Base-by-base conservation (phyloP, 2,329 filamentous ascomycete genomes). In the Cylindrodendrum hubeiense region DNA sequence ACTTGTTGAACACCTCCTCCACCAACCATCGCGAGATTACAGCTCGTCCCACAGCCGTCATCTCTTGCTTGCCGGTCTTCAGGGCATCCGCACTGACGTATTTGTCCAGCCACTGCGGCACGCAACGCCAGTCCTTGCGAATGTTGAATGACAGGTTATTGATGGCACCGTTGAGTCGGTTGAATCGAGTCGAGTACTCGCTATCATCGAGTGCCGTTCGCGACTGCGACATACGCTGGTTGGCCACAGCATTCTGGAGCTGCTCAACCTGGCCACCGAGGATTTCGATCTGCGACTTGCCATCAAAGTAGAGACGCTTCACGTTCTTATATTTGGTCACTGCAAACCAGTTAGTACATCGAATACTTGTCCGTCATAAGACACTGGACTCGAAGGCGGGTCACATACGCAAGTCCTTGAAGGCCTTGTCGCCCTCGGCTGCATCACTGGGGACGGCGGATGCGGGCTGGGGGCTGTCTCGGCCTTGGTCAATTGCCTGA, bases 261-360 rank as follows among this genome's bases (percentile, higher is more conserved):
- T 96, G 92, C 79, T 98, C 95, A 24, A 98, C 93, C 79, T 98
- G 95, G 19, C 90, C 87, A 70, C 91, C 92, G 73, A 97, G 91
- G 74, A 92, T 89, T 75, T 98, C 95, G 58, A 98, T 95, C 80
- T 98, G 95, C 17, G 90, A 87, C 77, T 97, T 96, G 76, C 95
- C 94, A 69, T 98, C 96, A 79, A 98, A 98, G 78, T 98, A 99
- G 74, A 98, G 93, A 60, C 94, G 91, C 84, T 99, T 99, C 63
- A 99, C 95, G 77, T 98, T 97, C 79, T 97, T 97, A 79, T 99
- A 99, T 83, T 99, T 99, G 71, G 89, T 90, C 76, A 96, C 95
- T 97, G 69, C 56, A 76, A 22, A 81, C 47, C 4, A 55, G 67
- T 71, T 28, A 68, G 61, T 52, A 57, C 51, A 46, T 4, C n/a